These are phyloP conservation scores for Gaillardinia entomophila DNA, from an alignment of 805 yeast species.

Conservation along the genomic window DNA sequence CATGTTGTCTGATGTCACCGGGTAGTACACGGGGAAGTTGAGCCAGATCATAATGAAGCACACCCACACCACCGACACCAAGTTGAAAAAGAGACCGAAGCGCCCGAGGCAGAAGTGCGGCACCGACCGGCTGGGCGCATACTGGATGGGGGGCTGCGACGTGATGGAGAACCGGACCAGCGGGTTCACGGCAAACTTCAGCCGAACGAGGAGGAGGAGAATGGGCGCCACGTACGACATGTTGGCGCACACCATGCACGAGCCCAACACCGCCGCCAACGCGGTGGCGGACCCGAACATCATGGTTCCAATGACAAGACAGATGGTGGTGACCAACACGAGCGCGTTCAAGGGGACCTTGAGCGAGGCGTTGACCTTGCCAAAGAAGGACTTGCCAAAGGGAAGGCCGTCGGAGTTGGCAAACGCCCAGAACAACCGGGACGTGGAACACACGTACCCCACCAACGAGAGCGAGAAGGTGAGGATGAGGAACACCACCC, in stretches of 20 bases:
- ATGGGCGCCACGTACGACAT: conserved; percentile 26
- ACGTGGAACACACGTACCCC: conserved; percentile 20
- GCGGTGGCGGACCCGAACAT: conserved; percentile 24
- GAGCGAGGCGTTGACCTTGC: conserved; percentile 14
- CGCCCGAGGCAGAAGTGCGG: conserved; percentile 7
- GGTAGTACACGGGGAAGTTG: conserved; percentile 10
- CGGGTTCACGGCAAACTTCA: conserved; percentile 1
- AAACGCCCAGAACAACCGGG: conserved; percentile 28
- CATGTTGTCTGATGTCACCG: conserved; percentile 12
- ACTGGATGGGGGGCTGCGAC: no score
- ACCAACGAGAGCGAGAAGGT: conserved; percentile 12
- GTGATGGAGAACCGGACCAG: no score
- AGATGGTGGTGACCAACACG: conserved; percentile 15
- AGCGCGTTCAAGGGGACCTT: conserved; percentile 19
- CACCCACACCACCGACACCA: conserved; percentile 12
- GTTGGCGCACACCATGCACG: conserved; percentile 23
- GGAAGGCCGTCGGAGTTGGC: conserved; percentile 29
- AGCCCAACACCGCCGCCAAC: conserved; percentile 25
- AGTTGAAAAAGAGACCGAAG: conserved; percentile 11
- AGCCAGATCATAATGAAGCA: conserved; percentile 14
- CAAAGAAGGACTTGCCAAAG: conserved; percentile 21
- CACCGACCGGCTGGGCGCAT: background rate
- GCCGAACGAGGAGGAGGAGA: conserved; percentile 10
- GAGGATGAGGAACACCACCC: conserved; percentile 9
- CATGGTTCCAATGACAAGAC: conserved; percentile 18